Base-by-base conservation (phyloP, 192 early-diverging fungal species). In the Dissophora ornata region DNA sequence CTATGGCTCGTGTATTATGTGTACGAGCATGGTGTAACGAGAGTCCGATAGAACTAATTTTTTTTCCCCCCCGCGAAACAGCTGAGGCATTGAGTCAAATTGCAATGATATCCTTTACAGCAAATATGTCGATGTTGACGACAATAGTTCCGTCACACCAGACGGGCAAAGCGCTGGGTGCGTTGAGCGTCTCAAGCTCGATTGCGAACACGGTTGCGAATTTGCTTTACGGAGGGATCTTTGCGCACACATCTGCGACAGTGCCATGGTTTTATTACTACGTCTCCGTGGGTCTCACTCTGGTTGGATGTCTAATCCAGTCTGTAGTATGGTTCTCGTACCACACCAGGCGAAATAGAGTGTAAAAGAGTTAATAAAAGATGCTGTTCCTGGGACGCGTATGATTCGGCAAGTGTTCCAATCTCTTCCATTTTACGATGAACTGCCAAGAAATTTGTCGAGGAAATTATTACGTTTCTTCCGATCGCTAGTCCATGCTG, bases 371-470 rank as follows among this genome's bases (percentile, higher is more conserved):
- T n/a, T n/a, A 45, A n/a, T n/a, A n/a, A n/a, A n/a, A n/a, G n/a
- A n/a, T n/a, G n/a, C n/a, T n/a, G n/a, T n/a, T n/a, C n/a, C n/a
- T n/a, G n/a, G n/a, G n/a, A n/a, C n/a, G n/a, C n/a, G n/a, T n/a
- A n/a, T n/a, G n/a, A n/a, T n/a, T n/a, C n/a, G n/a, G n/a, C n/a
- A n/a, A n/a, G n/a, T n/a, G 44, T 18, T 10, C 18, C 15, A 42
- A 46, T n/a, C 25, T 19, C 24, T 6, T 58, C 57, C 57, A 38
- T 28, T 16, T 58, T 58, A n/a, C n/a, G n/a, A n/a, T n/a, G n/a
- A n/a, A n/a, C n/a, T n/a, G n/a, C n/a, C n/a, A n/a, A n/a, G n/a
- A n/a, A n/a, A n/a, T n/a, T n/a, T n/a, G n/a, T n/a, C n/a, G n/a
- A n/a, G n/a, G n/a, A n/a, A n/a, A n/a, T n/a, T n/a, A n/a, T n/a